Base-by-base conservation (phyloP, 176 grass and related monocot genomes). In the Oryza glaberrima region DNA sequence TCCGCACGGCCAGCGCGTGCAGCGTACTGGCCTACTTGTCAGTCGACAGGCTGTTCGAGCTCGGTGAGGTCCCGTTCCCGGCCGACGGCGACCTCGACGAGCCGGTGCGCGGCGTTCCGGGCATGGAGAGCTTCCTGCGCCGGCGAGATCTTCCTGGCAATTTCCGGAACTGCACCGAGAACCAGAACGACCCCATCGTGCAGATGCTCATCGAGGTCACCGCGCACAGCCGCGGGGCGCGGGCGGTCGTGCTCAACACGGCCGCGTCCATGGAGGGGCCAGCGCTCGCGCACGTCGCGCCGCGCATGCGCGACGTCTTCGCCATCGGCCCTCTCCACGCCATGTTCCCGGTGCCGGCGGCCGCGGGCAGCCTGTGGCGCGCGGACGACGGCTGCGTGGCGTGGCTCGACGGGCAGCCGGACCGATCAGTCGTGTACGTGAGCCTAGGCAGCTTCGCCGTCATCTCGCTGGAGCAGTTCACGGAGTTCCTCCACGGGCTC, bases 391-490 rank as follows among this genome's bases (percentile, higher is more conserved):
- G 58, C 22, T 90, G 88, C 76, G 5, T 77, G 11, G 47, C 77
- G 14, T 90, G 91, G 91, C 91, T 93, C 66, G 72, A 93, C 83
- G 17, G 58, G 12, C 88, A 90, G 11, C 23, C 81, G 9, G 36
- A n/a, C 54, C 54, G 54, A 1, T 58, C 54, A 5, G 54, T 58
- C 19, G 54, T 58, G 19, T 58, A 58, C 19, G 54, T 58, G 2
- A 58, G 54, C 54, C 1, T 58, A 0, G 52, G 54, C 16, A 58
- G 54, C 54, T 16, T 58, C 2, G n/a, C 54, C 54, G 2, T 58
- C 54, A 58, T 58, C 3, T 58, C 54, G 1, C 54, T 6, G 54
- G 54, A 58, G 54, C 54, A 58, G 19, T 58, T 58, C 54, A 20
- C 54, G 54, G 17, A 58, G 54, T 58, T 58, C 54, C 12, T 20